Base-by-base conservation (phyloP, 257 asterid genomes). In the Fraxinus anomala region DNA sequence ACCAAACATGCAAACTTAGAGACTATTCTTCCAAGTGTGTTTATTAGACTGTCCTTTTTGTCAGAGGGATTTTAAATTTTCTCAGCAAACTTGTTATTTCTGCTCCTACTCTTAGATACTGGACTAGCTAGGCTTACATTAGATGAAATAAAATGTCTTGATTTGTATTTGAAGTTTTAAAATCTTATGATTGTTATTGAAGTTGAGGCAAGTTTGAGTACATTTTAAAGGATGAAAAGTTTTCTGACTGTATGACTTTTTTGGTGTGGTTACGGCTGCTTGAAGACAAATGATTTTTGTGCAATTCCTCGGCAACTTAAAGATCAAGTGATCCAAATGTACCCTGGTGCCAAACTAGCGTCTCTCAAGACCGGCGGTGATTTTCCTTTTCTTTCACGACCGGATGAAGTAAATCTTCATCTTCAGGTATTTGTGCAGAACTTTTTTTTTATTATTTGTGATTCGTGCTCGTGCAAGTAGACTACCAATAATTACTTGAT, bases 391-490 rank as follows among this genome's bases (percentile, higher is more conserved):
- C 99, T 93, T 81, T 96, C 98, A 7, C 88, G 97, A 31, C 89
- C 99, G 0, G 99, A 91, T 83, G 99, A 96, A 93, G 94, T 96
- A 75, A 93, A 92, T 87, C 97, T 93, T 80, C 97, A 96, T 84
- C 99, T 96, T 86, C 99, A 92, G 99, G 99, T 93, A 84, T 24
- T n/a, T 51, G n/a, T 68, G 26, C 37, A 47, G 24, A 12, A 72
- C 3, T 12, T 5, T 26, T 28, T 31, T 31, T 31, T 30, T 11
- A 8, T 3, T 6, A 14, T 67, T 68, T 78, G 17, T 1, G 26
- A 24, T 24, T 26, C 0, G 17, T 63, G 19, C 17, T 63, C 19
- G 17, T 63, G 7, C 33, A 26, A 23, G 1, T 63, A 5, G 26
- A 23, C 34, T 63, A 63, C 69, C 33, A 4, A 24, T 63, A 23